Evolutionary conservation across 768 basidiomycete species (phyloP).

Genomic region (Galerina marginata): DNA sequence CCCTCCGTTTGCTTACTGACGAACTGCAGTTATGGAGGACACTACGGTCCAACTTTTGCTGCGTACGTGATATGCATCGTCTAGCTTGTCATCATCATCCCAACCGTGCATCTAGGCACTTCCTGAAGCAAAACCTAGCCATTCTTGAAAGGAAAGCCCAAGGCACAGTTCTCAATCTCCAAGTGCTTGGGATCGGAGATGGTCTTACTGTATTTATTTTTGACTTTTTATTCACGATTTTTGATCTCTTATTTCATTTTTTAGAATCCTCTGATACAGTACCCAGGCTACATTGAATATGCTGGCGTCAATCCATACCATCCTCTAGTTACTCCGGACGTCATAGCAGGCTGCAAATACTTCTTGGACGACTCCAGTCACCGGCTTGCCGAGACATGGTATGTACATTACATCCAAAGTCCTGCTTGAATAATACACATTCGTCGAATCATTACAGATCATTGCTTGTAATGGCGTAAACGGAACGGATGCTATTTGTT

Average conservation of each 20-base stretch:
- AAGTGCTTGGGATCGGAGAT: slow-evolving; percentile 65
- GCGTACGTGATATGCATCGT: slow-evolving; percentile 34
- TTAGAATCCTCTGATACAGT: slow-evolving; percentile 43
- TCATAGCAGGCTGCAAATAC: slow-evolving; percentile 47
- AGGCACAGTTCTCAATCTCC: slow-evolving; percentile 59
- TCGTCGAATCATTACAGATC: slow-evolving; percentile 42
- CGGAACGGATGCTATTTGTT: slow-evolving; percentile 53
- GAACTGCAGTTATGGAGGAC: slow-evolving; percentile 63
- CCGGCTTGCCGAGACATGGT: slow-evolving; percentile 62
- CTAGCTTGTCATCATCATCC: background rate
- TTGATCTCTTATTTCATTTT: background rate
- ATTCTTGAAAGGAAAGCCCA: slow-evolving; percentile 50
- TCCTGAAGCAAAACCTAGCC: slow-evolving; percentile 62
- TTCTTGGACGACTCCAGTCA: slow-evolving; percentile 41
- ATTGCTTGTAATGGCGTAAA: slow-evolving; percentile 47
- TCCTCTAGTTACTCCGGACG: slow-evolving; percentile 49
- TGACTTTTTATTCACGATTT: background rate
- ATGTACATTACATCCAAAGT: background rate
- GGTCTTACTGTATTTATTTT: slow-evolving; percentile 55
- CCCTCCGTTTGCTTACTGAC: background rate
- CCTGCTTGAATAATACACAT: background rate
- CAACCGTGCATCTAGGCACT: slow-evolving; percentile 39
- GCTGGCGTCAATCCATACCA: slow-evolving; percentile 63
- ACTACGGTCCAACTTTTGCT: slow-evolving; percentile 73
- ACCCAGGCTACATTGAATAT: slow-evolving; percentile 62